Conservation (phyloP, 176 grass and related monocot genomes). For the Alopecurus myosuroides region DNA sequence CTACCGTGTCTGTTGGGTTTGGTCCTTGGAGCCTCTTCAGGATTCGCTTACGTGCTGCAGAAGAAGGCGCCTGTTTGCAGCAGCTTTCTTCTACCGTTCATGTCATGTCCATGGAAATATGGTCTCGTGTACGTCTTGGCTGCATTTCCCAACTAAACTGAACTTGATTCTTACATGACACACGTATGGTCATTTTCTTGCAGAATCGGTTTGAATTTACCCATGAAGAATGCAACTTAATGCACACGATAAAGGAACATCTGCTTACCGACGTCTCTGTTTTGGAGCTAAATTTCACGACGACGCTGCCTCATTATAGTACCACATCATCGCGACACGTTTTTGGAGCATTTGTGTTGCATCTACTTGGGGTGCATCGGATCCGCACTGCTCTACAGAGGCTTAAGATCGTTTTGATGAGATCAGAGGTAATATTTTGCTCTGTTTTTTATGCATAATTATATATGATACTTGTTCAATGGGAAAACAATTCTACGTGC, state of each 20-base stretch:
- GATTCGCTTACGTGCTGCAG: background rate
- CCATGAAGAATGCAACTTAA: background rate
- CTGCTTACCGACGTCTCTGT: background rate
- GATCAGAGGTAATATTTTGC: background rate
- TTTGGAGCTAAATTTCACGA: background rate
- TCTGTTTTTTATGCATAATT: too few relatives aligned
- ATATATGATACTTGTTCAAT: background rate
- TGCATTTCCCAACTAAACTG: background rate
- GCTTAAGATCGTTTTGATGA: background rate
- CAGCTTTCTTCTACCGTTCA: background rate
- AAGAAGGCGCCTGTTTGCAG: background rate
- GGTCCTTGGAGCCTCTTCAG: background rate
- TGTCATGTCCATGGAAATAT: background rate
- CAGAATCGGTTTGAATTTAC: background rate
- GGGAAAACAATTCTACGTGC: background rate
- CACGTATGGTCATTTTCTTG: background rate
- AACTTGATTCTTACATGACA: background rate
- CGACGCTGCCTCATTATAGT: too few relatives aligned
- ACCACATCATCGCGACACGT: background rate
- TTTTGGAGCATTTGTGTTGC: background rate
- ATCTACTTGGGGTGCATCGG: background rate
- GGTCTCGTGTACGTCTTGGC: background rate
- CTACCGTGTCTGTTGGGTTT: background rate
- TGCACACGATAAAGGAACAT: background rate
- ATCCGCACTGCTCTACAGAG: background rate